phyloP scores from a whole-genome alignment of 2,329 filamentous ascomycete genomes.

The Fusarium duplospermum region DNA sequence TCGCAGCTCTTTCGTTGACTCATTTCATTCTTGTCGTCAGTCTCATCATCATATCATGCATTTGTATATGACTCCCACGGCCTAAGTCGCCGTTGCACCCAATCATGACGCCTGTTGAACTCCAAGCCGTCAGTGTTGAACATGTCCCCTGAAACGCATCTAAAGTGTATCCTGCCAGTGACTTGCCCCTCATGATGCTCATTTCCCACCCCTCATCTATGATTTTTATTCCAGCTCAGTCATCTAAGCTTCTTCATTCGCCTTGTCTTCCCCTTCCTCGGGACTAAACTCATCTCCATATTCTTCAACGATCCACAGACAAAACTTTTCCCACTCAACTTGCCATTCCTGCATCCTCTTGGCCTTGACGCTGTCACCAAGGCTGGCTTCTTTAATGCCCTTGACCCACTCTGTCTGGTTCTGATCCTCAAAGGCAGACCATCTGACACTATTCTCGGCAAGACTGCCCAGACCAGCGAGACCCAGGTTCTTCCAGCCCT shows the following conservation, averaged over 20 bases:
- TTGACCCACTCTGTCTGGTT: constrained; percentile 75
- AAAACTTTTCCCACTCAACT: constrained; percentile 88
- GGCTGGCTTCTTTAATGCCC: constrained; percentile 78
- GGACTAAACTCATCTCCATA: constrained; percentile 72
- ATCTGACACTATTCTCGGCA: constrained; percentile 92
- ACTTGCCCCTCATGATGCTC: not conserved
- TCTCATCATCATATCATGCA: not conserved
- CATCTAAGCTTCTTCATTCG: not conserved
- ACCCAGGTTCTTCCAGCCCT: constrained; percentile 92
- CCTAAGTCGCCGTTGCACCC: not conserved
- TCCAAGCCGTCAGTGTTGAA: constrained; percentile 30
- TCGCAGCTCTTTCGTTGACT: constrained; percentile 7
- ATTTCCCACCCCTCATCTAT: constrained; percentile 5
- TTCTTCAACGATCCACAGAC: constrained; percentile 87
- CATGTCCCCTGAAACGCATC: constrained; percentile 12
- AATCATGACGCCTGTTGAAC: constrained; percentile 24
- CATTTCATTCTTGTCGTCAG: not conserved
- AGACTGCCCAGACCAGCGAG: constrained; percentile 86
- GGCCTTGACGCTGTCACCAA: constrained; percentile 78
- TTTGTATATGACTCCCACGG: not conserved
- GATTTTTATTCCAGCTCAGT: not conserved
- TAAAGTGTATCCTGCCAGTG: constrained; percentile 7
- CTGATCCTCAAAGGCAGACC: constrained; percentile 90
- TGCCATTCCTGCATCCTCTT: constrained; percentile 81
- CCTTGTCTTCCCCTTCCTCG: constrained; percentile 31